Conservation (phyloP, 2,329 filamentous ascomycete genomes). For the Microdochium trichocladiopsis region DNA sequence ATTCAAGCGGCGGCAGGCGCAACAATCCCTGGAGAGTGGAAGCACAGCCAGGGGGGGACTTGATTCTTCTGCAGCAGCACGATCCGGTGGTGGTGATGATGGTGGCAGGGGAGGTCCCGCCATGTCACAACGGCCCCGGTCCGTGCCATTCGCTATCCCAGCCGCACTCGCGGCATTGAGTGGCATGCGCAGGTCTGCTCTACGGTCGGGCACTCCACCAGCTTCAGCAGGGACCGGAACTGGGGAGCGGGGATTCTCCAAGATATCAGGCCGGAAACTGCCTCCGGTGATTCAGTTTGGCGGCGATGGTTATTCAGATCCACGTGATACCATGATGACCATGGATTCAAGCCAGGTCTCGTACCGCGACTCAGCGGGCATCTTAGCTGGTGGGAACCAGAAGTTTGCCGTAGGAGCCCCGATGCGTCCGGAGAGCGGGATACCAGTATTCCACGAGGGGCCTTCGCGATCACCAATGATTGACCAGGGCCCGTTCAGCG, state of each 20-base stretch:
- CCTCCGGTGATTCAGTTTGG: constrained; percentile 55
- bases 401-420: constrained; percentile 47
- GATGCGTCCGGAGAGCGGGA: constrained; percentile 53
- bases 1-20: constrained; percentile 39
- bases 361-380: constrained; percentile 45
- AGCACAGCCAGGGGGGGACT: constrained; percentile 16
- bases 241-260: constrained; percentile 54
- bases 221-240: constrained; percentile 22
- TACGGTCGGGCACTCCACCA: constrained; percentile 15
- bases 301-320: constrained; percentile 56
- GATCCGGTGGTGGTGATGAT: constrained; percentile 11
- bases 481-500: constrained; percentile 42
- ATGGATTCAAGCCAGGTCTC: constrained; percentile 37
- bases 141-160: constrained; percentile 37
- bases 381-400: constrained; percentile 24
- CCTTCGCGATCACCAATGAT: constrained; percentile 57
- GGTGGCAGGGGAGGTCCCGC: constrained; percentile 4
- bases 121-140: constrained; percentile 37
- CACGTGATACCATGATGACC: constrained; percentile 34
- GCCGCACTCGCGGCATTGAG: constrained; percentile 37
- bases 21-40: constrained; percentile 19
- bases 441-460: constrained; percentile 57
- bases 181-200: constrained; percentile 27
- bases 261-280: constrained; percentile 58
- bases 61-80: constrained; percentile 11